A percentile compares a stretch with the other conserved stretches of the same genome.
phyloP scores from a whole-genome alignment of 2,329 filamentous ascomycete species.

The Trichoderma afroharzianum region DNA sequence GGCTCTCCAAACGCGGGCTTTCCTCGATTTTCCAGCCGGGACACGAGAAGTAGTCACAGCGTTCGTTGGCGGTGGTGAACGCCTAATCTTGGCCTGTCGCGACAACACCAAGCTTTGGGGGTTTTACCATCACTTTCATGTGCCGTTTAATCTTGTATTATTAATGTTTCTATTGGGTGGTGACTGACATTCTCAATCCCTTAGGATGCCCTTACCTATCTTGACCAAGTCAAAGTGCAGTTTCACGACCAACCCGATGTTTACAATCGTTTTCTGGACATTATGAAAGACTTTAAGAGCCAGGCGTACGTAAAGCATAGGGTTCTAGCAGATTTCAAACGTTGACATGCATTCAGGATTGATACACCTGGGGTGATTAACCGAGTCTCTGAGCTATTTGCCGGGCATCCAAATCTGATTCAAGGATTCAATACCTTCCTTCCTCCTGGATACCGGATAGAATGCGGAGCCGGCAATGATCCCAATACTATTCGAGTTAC shows the following conservation, averaged over 20 bases:
- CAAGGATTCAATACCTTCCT: slow-evolving; percentile 98
- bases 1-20: slow-evolving; percentile 9
- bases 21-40: slow-evolving; percentile 3
- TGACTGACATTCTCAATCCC: slow-evolving; percentile 18
- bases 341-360: slow-evolving; percentile 55
- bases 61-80: slow-evolving; percentile 24
- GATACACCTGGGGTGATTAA: slow-evolving; percentile 98
- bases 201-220: slow-evolving; percentile 79
- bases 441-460: slow-evolving; percentile 91
- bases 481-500: slow-evolving; percentile 96
- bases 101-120: slow-evolving; percentile 22
- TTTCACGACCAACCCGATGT: slow-evolving; percentile 97
- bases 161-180: background rate
- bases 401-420: slow-evolving; percentile 90
- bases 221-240: slow-evolving; percentile 97
- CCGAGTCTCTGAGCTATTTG: slow-evolving; percentile 90
- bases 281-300: slow-evolving; percentile 99
- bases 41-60: slow-evolving; percentile 23
- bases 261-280: slow-evolving; percentile 94
- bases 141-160: slow-evolving; percentile 21
- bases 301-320: slow-evolving; percentile 65
- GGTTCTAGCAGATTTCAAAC: slow-evolving; percentile 49
- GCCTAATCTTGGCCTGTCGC: slow-evolving; percentile 22
- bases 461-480: slow-evolving; percentile 90
- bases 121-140: slow-evolving; percentile 25